A percentile compares a stretch with the other conserved stretches of the same genome.
phyloP scores from a whole-genome alignment of 139 green algal species.

The Coelastrella sp. region DNA sequence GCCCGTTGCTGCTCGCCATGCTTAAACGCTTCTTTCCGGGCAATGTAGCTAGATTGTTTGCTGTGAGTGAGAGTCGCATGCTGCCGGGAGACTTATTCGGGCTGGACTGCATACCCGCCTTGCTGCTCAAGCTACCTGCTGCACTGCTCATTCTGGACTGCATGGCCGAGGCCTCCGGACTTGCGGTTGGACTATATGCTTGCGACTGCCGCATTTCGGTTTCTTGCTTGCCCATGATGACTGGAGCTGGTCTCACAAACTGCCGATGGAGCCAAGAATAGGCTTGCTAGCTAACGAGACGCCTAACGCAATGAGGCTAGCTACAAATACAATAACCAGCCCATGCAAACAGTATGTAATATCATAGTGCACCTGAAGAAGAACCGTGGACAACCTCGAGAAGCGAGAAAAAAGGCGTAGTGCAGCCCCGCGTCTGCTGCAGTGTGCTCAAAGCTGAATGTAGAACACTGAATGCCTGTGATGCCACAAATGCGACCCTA shows the following conservation, averaged over 20 bases:
- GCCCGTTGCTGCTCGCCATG: neutral
- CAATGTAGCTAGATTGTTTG: neutral
- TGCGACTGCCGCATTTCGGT: neutral
- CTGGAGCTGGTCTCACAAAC: neutral
- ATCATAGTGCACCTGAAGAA: too few species aligned
- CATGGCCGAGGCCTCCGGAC: too few species aligned
- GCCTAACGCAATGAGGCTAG: too few species aligned
- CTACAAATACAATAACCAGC: too few species aligned
- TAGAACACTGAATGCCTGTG: too few species aligned
- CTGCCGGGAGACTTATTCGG: neutral
- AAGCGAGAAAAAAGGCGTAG: too few species aligned
- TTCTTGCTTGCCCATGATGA: neutral
- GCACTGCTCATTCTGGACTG: too few species aligned
- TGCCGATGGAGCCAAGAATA: neutral
- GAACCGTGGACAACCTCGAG: too few species aligned
- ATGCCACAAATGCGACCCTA: too few species aligned
- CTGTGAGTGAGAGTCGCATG: neutral
- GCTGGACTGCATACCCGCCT: neutral
- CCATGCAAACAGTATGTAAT: too few species aligned
- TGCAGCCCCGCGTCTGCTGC: too few species aligned
- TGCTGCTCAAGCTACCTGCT: neutral
- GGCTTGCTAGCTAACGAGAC: neutral
- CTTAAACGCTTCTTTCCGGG: neutral
- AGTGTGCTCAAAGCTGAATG: too few species aligned
- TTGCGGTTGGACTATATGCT: neutral